Conservation (phyloP, 192 early-diverging fungal species). For the Umbelopsis sp. region DNA sequence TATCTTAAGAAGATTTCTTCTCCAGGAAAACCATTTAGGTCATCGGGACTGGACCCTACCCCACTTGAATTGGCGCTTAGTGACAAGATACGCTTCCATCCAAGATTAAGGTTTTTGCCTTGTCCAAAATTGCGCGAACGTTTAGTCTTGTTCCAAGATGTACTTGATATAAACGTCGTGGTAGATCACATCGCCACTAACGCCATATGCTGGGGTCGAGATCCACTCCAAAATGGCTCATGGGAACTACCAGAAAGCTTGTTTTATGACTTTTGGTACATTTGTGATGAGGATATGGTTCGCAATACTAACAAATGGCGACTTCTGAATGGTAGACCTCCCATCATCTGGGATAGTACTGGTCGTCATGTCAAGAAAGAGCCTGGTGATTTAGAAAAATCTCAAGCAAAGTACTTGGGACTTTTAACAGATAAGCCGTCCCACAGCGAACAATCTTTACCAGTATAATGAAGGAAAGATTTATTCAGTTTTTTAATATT, state of each 20-base stretch:
- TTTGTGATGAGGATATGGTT: constrained; percentile 11
- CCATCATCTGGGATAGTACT: not conserved
- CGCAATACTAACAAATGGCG: constrained; percentile 1
- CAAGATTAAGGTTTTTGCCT: not conserved
- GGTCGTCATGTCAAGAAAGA: constrained; percentile 17
- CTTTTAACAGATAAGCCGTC: not conserved
- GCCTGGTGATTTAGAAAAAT: not conserved
- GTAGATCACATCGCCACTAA: not conserved
- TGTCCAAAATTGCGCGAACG: not conserved
- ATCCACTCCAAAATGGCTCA: not conserved
- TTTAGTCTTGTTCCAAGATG: constrained; percentile 3
- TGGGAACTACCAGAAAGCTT: constrained; percentile 3
- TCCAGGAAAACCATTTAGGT: not conserved
- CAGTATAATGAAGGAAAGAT: too few species aligned
- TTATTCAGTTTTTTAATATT: too few species aligned
- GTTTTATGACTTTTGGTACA: constrained; percentile 2
- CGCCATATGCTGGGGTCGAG: constrained; percentile 5
- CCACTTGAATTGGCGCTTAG: not conserved
- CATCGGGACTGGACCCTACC: not conserved
- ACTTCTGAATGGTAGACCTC: not conserved
- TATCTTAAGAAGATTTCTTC: not conserved
- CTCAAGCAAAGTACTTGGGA: not conserved
- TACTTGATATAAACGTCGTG: not conserved
- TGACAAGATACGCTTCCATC: not conserved
- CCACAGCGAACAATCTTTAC: not conserved